A percentile compares a stretch with the other conserved stretches of the same genome.
These are phyloP conservation scores for Tetrastigma voinierianum DNA, from an alignment of 164 flowering plant species.

Conservation along the genomic window DNA sequence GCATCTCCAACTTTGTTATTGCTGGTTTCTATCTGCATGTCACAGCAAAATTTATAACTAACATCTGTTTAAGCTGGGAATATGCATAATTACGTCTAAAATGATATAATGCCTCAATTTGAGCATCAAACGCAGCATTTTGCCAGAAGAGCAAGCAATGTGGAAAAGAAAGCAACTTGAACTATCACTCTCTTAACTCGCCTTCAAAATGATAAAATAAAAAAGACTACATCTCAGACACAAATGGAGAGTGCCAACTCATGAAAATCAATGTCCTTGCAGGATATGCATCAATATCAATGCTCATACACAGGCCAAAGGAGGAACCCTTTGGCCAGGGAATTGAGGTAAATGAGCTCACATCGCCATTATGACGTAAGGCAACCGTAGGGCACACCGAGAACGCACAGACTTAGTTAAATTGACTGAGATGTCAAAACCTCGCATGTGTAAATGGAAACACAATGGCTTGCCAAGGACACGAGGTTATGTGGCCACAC, in stretches of 20 bases:
- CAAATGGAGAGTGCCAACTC: neutral
- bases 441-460: too few species aligned
- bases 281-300: neutral
- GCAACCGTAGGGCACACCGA: too few species aligned
- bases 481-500: too few species aligned
- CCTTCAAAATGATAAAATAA: neutral
- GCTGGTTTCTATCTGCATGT: slow-evolving; percentile 85
- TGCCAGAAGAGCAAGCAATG: neutral
- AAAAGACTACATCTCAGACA: neutral
- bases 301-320: neutral
- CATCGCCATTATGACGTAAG: too few species aligned
- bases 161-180: neutral
- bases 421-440: too few species aligned
- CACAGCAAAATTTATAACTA: slow-evolving; percentile 7
- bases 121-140: neutral
- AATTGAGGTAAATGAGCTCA: neutral
- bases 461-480: too few species aligned
- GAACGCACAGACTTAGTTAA: too few species aligned
- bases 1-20: slow-evolving; percentile 98
- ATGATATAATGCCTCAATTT: neutral
- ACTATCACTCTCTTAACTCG: neutral
- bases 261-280: neutral
- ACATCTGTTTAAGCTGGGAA: neutral
- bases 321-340: neutral
- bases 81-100: neutral